Evolutionary conservation across 202 grass and related monocot genomes (phyloP).

Genomic region (Zizania palustris): DNA sequence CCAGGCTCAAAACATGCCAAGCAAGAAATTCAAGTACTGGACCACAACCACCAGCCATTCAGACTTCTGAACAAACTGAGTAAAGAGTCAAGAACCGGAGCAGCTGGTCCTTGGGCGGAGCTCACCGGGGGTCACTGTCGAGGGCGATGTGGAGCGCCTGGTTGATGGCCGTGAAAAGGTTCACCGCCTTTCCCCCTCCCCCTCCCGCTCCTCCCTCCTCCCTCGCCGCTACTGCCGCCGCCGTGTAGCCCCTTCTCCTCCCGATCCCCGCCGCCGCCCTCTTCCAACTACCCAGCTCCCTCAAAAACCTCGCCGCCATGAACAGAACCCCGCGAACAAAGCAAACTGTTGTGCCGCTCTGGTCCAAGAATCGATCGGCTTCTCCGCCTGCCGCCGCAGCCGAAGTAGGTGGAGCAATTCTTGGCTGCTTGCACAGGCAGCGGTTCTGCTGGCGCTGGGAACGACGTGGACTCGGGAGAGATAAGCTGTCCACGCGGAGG

Average conservation of each 20-base stretch:
- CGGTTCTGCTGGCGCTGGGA: not conserved
- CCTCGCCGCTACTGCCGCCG: conserved; percentile 33
- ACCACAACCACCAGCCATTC: not conserved
- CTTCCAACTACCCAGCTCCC: conserved; percentile 38
- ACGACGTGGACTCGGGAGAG: conserved; percentile 32
- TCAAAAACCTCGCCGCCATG: conserved; percentile 53
- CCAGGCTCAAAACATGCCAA: too few relatives aligned
- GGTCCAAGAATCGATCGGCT: not conserved
- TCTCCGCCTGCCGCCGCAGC: not conserved
- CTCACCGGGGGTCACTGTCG: conserved; percentile 78
- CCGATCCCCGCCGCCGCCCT: conserved; percentile 36
- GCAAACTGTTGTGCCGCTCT: not conserved
- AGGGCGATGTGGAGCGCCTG: conserved; percentile 98
- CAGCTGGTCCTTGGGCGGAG: not conserved
- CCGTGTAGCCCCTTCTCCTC: conserved; percentile 40
- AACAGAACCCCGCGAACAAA: not conserved
- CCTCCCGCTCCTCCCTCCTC: not conserved
- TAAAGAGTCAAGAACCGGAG: not conserved
- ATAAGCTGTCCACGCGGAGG: not conserved
- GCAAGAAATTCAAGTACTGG: too few relatives aligned
- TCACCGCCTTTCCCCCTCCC: conserved; percentile 47
- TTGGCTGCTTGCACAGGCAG: not conserved
- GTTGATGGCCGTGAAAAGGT: conserved; percentile 92
- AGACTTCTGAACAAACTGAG: not conserved
- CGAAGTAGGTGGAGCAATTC: not conserved